These are phyloP conservation scores for Lolium rigidum DNA, from an alignment of 176 grass and related monocot species.

Conservation along the genomic window DNA sequence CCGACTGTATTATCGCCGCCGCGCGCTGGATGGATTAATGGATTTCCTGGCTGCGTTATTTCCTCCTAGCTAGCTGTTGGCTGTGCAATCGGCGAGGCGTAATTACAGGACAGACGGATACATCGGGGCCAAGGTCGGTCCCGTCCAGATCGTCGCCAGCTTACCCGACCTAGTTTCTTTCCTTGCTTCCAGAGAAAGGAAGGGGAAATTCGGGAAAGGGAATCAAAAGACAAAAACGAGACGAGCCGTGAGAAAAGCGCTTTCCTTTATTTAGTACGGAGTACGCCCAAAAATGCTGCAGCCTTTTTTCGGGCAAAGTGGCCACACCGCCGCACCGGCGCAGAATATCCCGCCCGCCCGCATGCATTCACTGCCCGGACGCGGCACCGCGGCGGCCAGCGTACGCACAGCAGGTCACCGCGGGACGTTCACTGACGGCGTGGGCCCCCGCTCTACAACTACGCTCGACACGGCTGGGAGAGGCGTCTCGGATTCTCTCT, in stretches of 20 bases:
- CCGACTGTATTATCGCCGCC: not conserved
- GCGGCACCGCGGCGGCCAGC: conserved; percentile 40
- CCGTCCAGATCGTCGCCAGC: not conserved
- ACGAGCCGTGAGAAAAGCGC: not conserved
- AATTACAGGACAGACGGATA: too few relatives aligned
- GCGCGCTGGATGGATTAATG: too few relatives aligned
- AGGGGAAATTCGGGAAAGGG: not conserved
- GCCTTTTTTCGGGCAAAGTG: too few relatives aligned
- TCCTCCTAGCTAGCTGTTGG: not conserved
- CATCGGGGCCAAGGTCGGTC: too few relatives aligned
- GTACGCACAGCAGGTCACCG: not conserved
- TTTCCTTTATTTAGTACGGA: not conserved
- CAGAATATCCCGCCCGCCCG: conserved; percentile 4
- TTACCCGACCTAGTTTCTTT: not conserved
- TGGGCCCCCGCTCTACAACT: not conserved
- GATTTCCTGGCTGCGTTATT: not conserved
- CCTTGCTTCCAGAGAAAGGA: not conserved
- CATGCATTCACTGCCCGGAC: conserved; percentile 38
- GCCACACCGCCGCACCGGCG: not conserved
- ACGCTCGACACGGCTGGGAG: not conserved
- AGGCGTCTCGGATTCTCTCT: conserved; percentile 48
- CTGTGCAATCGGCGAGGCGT: not conserved
- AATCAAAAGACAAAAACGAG: too few relatives aligned
- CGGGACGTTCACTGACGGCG: not conserved
- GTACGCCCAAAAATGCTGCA: not conserved